Conservation (phyloP, 257 asterid genomes). For the Nicotiana attenuata region DNA sequence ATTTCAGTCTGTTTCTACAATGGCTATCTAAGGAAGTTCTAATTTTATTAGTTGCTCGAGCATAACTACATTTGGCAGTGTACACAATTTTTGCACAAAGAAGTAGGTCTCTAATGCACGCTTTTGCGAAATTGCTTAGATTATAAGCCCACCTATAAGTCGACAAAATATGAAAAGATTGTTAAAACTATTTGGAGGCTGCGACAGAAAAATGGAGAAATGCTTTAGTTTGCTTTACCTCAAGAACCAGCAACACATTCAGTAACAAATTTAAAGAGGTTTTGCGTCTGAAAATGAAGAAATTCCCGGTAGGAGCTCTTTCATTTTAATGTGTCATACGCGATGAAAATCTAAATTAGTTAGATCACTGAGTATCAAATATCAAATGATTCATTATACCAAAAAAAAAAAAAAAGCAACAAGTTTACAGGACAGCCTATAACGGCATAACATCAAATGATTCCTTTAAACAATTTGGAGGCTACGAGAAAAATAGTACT, state of each 20-base stretch:
- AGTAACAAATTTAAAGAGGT: no score
- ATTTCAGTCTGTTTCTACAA: background rate
- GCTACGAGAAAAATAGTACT: background rate
- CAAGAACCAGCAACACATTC: background rate
- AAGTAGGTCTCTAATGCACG: background rate
- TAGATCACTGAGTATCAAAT: no score
- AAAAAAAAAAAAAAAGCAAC: no score
- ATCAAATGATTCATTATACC: no score
- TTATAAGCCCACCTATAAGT: background rate
- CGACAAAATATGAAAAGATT: background rate
- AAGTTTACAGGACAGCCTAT: background rate
- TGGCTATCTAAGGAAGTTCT: background rate
- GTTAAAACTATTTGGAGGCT: no score
- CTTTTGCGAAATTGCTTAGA: background rate
- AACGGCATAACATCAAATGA: background rate
- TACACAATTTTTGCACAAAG: background rate
- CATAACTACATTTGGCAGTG: background rate
- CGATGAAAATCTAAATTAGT: no score
- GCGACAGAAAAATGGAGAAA: no score
- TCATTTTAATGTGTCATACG: no score
- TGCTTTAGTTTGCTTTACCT: background rate
- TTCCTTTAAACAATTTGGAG: background rate
- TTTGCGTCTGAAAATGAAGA: no score
- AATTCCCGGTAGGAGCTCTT: no score
- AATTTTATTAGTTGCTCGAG: background rate